Conservation (phyloP, 805 yeast genomes). For the Saccharomycopsis olivae region DNA sequence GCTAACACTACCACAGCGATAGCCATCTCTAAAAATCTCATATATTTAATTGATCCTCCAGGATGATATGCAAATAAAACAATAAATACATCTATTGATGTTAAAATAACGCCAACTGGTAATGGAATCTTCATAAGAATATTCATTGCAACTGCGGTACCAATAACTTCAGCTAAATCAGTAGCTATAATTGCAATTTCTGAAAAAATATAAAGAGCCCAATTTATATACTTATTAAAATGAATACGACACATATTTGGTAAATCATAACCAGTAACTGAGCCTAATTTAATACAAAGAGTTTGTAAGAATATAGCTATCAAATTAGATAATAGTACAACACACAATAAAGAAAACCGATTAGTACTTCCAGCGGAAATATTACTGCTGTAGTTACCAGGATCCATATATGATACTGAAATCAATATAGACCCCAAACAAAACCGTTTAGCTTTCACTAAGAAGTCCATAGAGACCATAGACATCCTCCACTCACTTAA, state of each 20-base stretch:
- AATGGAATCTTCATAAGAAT: conserved; percentile 68
- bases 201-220: conserved; percentile 57
- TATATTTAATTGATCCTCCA: conserved; percentile 55
- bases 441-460: too few relatives aligned
- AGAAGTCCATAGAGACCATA: too few relatives aligned
- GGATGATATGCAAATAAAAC: conserved; percentile 74
- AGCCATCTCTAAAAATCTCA: conserved; percentile 64
- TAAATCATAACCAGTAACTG: conserved; percentile 81
- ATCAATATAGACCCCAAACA: conserved; percentile 24
- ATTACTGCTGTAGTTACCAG: conserved; percentile 90
- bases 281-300: conserved; percentile 75
- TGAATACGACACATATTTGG: conserved; percentile 74
- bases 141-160: conserved; percentile 80
- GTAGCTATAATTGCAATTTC: conserved; percentile 90
- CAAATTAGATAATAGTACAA: conserved; percentile 64
- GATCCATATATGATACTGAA: conserved; percentile 86
- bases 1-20: conserved; percentile 63
- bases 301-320: conserved; percentile 79
- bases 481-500: too few relatives aligned
- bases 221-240: conserved; percentile 57
- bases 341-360: conserved; percentile 66
- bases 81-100: conserved; percentile 73
- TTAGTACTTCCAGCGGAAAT: conserved; percentile 81
- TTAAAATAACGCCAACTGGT: conserved; percentile 65
- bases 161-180: conserved; percentile 89